A percentile compares a stretch with the other conserved stretches of the same genome.
These are phyloP conservation scores for Berkeleyomyces rouxiae DNA, from an alignment of 2,329 filamentous ascomycete species.

Conservation along the genomic window DNA sequence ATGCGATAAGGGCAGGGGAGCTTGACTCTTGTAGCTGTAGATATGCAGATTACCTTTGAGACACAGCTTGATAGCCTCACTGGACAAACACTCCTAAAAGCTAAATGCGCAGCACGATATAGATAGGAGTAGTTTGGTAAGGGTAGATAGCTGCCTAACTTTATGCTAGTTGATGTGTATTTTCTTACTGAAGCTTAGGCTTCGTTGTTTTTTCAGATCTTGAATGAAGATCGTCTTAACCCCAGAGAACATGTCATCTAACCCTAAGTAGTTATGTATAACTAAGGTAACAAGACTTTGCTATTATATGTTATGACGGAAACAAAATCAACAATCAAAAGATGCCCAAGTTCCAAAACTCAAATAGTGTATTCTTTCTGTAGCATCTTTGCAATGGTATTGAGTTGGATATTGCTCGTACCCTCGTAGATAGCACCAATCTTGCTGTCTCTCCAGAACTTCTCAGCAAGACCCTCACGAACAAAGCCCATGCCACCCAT, in stretches of 20 bases:
- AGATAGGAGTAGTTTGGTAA: no score
- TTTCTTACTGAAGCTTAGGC: no score
- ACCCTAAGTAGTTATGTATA: no score
- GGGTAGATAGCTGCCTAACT: no score
- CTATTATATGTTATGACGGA: not conserved
- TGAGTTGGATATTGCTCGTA: slow-evolving; percentile 59
- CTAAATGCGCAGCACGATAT: no score
- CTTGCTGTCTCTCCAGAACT: slow-evolving; percentile 96
- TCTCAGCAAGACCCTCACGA: slow-evolving; percentile 87
- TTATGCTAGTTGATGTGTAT: no score
- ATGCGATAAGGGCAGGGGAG: not conserved
- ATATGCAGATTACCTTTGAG: no score
- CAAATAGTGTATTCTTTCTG: slow-evolving; percentile 43
- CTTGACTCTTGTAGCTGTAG: not conserved
- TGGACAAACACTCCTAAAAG: not conserved
- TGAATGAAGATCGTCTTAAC: no score
- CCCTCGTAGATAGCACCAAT: slow-evolving; percentile 97
- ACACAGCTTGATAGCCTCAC: not conserved
- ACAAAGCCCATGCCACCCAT: slow-evolving; percentile 99
- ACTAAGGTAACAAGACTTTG: no score
- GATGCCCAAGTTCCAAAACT: not conserved
- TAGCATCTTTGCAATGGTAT: slow-evolving; percentile 46
- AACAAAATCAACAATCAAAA: not conserved
- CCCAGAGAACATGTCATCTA: no score
- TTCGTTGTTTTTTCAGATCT: no score